These are phyloP conservation scores for Fraxinus ornus DNA, from an alignment of 305 asterid species.

Conservation along the genomic window DNA sequence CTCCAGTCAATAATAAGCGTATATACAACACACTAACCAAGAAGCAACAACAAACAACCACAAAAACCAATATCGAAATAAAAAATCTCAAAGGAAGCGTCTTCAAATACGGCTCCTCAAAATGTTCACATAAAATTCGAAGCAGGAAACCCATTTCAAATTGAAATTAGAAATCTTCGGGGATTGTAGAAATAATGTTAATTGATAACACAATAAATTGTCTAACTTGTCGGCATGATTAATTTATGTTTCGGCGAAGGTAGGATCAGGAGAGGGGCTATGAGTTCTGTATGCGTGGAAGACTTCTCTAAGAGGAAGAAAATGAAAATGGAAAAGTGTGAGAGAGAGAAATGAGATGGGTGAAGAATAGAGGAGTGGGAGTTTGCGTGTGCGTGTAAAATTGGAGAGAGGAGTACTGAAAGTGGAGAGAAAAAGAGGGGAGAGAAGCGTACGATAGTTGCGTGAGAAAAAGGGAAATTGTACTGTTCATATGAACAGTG, in stretches of 20 bases:
- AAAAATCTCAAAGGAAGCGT: neutral
- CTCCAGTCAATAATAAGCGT: neutral
- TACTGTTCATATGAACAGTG: too few relatives aligned
- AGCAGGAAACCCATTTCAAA: slow-evolving; percentile 1
- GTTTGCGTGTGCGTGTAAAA: too few relatives aligned
- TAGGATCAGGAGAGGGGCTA: slow-evolving; percentile 30
- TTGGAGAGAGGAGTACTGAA: too few relatives aligned
- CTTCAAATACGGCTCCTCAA: neutral
- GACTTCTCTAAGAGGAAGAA: too few relatives aligned
- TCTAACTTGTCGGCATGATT: slow-evolving; percentile 37
- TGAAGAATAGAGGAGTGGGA: too few relatives aligned
- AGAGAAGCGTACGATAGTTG: too few relatives aligned
- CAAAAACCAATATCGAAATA: neutral
- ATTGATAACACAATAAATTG: neutral
- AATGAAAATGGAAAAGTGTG: too few relatives aligned
- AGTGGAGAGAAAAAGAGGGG: too few relatives aligned
- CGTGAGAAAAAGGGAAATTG: too few relatives aligned
- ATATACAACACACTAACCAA: neutral
- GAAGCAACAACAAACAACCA: neutral
- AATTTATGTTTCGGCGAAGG: slow-evolving; percentile 18
- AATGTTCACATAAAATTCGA: neutral
- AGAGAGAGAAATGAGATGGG: too few relatives aligned
- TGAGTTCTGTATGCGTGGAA: neutral
- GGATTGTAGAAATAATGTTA: neutral
- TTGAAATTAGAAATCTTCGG: neutral